Evolutionary conservation across 1,139 yeast species (phyloP), one percentile per base, ranked within the genome.

Genomic region (Blastobotrys petasosporus): DNA sequence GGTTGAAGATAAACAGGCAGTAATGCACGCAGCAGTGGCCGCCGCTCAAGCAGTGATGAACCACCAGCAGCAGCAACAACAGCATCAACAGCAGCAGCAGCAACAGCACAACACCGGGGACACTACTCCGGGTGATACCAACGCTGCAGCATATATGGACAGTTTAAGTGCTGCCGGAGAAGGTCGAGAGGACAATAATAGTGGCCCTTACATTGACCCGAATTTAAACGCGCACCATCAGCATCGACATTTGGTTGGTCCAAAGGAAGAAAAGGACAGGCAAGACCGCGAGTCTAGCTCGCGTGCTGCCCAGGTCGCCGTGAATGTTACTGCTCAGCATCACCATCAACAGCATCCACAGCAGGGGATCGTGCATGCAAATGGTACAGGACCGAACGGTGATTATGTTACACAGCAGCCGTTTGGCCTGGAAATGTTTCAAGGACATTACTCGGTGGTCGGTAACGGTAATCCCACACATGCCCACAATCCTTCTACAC

Each of bases 11-110:
- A 13, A n/a, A 8, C 15, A n/a, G 37, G 37, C 17, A 15, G 15
- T 33, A 3, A 13, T 33, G 17, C 17, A 33, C 17, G 37, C 17
- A 33, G 15, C 17, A 3, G 37, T 13, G 17, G 17, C 37, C 15
- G 20, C 20, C 15, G 37, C 17, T 30, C 13, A 30, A 11, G 32
- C 32, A 30, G 13, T 30, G 32, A 12, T 30, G 32, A 12, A 30
- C 32, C 45, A 38, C 16, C 49, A 46, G 25, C 46, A 31, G 9
- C 46, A 49, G 25, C 53, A 41, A 4, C 50, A 44, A 32, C 56
- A 52, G 32, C 58, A 55, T 36, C 57, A 53, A 28, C 55, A 50
- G 30, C 53, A 51, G 31, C 49, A 33, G 43, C 47, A 17, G 25
- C n/a, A 33, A 28, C 23, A 32, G 30, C 32, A 11, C 11, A 15